Evolutionary conservation across 805 yeast genomes (phyloP).

Genomic region (Candida patagonica): DNA sequence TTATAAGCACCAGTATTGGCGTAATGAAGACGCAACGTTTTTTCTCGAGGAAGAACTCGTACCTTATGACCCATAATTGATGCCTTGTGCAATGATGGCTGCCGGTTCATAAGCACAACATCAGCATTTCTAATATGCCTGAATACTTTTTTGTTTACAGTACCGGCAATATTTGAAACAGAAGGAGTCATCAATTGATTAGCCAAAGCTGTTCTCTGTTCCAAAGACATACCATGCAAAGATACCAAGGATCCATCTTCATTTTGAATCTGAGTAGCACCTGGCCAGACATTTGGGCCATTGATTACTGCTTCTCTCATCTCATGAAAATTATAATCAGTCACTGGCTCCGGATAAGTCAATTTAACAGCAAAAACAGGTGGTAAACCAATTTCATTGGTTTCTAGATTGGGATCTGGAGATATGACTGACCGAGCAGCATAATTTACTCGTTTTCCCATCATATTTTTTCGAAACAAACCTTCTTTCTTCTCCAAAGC

Average conservation of each 20-base stretch:
- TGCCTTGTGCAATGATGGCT: conserved; percentile 97
- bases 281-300: conserved; percentile 99
- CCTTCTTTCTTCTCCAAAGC: conserved; percentile 98
- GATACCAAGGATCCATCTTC: conserved; percentile 86
- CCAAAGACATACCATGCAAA: conserved; percentile 78
- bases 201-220: conserved; percentile 91
- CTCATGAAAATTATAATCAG: conserved; percentile 81
- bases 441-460: conserved; percentile 99
- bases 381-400: conserved; percentile 97
- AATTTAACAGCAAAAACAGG: conserved; percentile 94
- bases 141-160: conserved; percentile 81
- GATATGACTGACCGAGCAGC: conserved; percentile 99
- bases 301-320: conserved; percentile 90
- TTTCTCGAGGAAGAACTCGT: conserved; percentile 93
- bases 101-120: conserved; percentile 97
- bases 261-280: conserved; percentile 91
- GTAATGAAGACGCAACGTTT: conserved; percentile 90
- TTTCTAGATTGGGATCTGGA: conserved; percentile 96
- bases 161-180: conserved; percentile 37
- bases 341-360: conserved; percentile 98
- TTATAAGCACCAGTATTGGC: conserved; percentile 99
- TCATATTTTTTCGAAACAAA: conserved; percentile 95
- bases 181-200: conserved; percentile 89
- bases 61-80: conserved; percentile 99
- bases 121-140: conserved; percentile 93